Evolutionary conservation across 306 rosid species (phyloP).

Genomic region (Amphicarpaea edgeworthii): DNA sequence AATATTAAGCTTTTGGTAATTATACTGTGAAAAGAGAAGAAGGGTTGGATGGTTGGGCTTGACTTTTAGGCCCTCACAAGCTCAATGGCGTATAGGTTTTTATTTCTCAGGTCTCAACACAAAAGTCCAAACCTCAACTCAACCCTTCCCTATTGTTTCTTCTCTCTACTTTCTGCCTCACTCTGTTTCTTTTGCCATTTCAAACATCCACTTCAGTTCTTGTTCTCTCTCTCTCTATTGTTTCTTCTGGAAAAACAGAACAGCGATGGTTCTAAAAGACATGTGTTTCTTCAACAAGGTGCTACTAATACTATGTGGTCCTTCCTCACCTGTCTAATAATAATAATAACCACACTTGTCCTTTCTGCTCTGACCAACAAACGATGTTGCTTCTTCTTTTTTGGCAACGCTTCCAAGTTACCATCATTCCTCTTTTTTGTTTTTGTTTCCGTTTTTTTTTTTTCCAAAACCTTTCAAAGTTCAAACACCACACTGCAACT

Average conservation of each 20-base stretch:
- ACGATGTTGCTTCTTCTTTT: conserved; percentile 35
- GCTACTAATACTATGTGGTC: conserved; percentile 38
- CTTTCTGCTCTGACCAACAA: conserved; percentile 7
- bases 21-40: too few relatives aligned
- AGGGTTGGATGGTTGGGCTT: too few relatives aligned
- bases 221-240: neutral
- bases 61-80: too few relatives aligned
- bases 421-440: neutral
- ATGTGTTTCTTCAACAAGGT: conserved; percentile 78
- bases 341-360: neutral
- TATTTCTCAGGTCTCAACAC: neutral
- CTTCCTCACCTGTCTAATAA: neutral
- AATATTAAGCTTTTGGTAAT: too few relatives aligned
- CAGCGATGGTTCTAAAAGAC: conserved; percentile 62
- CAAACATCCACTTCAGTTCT: conserved; percentile 13
- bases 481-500: neutral
- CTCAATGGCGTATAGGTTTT: too few relatives aligned
- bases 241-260: conserved; percentile 9
- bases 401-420: conserved; percentile 6
- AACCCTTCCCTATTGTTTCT: conserved; percentile 6
- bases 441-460: conserved; percentile 3
- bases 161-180: neutral
- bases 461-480: neutral
- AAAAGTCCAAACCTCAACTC: conserved; percentile 38
- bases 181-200: neutral